A percentile compares a stretch with the other conserved stretches of the same genome.
Evolutionary conservation across 192 early-diverging fungal genomes (phyloP).

Genomic region (Rhizoclosmatium sp.): DNA sequence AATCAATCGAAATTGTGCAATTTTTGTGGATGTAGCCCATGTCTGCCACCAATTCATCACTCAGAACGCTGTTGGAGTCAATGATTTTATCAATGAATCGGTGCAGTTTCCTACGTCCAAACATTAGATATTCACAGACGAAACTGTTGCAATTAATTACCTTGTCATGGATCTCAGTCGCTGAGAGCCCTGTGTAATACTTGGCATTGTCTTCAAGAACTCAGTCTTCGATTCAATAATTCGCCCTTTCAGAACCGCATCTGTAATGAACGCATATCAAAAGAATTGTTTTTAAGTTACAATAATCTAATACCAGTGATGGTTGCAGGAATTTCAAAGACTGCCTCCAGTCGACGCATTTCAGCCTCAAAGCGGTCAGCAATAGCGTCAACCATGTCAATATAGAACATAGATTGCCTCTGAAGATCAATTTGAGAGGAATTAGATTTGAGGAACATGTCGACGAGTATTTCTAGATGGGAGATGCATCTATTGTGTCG

Average conservation of each 20-base stretch:
- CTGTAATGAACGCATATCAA: slow-evolving; percentile 7
- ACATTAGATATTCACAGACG: background rate
- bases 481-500: slow-evolving; percentile 61
- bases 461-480: slow-evolving; percentile 72
- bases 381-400: slow-evolving; percentile 38
- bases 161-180: slow-evolving; percentile 22
- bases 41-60: slow-evolving; percentile 23
- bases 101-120: slow-evolving; percentile 39
- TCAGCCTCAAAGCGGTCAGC: slow-evolving; percentile 43
- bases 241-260: background rate
- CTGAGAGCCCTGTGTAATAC: slow-evolving; percentile 16
- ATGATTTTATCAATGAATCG: slow-evolving; percentile 30
- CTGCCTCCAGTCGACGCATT: slow-evolving; percentile 31
- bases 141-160: slow-evolving; percentile 26
- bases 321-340: slow-evolving; percentile 20
- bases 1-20: slow-evolving; percentile 26
- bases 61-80: slow-evolving; percentile 9
- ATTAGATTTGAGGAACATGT: slow-evolving; percentile 60
- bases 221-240: slow-evolving; percentile 4
- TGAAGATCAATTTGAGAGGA: slow-evolving; percentile 25
- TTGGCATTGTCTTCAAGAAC: slow-evolving; percentile 33
- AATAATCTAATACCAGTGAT: background rate
- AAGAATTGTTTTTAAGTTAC: background rate
- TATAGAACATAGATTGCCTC: slow-evolving; percentile 24
- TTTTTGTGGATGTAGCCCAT: slow-evolving; percentile 23